These are phyloP conservation scores for Epichloe festucae DNA, from an alignment of 2,329 filamentous ascomycete species.

Conservation along the genomic window DNA sequence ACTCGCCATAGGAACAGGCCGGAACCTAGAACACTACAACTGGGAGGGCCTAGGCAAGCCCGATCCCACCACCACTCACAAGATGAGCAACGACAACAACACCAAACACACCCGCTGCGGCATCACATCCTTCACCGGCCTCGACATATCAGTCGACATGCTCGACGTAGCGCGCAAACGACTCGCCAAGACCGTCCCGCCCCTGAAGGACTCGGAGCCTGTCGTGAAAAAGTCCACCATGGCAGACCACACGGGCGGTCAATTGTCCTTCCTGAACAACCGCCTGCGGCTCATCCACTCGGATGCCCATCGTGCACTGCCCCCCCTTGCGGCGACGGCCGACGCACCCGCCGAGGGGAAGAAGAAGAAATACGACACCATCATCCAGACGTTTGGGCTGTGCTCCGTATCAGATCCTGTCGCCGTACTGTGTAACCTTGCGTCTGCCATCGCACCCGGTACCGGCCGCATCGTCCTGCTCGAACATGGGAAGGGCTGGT, in stretches of 20 bases:
- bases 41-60: constrained; percentile 31
- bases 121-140: constrained; percentile 45
- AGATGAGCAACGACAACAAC: background rate
- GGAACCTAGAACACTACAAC: constrained; percentile 46
- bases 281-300: constrained; percentile 34
- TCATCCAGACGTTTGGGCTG: constrained; percentile 52
- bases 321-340: constrained; percentile 23
- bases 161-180: constrained; percentile 43
- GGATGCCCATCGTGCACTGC: constrained; percentile 33
- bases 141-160: constrained; percentile 50
- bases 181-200: constrained; percentile 31
- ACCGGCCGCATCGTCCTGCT: constrained; percentile 48
- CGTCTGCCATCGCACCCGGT: constrained; percentile 35
- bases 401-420: constrained; percentile 48
- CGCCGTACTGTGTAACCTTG: constrained; percentile 39
- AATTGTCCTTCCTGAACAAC: constrained; percentile 25
- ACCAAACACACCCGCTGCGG: constrained; percentile 5
- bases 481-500: constrained; percentile 48
- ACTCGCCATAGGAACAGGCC: constrained; percentile 48
- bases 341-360: constrained; percentile 4
- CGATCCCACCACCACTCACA: background rate
- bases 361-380: constrained; percentile 45
- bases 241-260: constrained; percentile 22
- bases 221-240: constrained; percentile 21
- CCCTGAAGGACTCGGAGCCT: constrained; percentile 19